phyloP scores from a whole-genome alignment of 78 protist species.

The Dictyostelium citrinum region DNA sequence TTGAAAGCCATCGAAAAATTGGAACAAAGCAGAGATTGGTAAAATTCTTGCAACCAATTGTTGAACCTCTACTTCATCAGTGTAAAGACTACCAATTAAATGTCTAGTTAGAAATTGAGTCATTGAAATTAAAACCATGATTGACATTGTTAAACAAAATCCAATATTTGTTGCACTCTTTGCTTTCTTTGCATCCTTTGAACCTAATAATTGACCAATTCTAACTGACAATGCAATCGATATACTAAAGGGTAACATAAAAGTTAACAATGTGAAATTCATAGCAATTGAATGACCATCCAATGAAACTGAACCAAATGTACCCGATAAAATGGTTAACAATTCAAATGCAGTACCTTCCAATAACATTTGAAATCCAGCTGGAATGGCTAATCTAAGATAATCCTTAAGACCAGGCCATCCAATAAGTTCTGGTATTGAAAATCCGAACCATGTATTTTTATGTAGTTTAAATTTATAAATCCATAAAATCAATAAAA shows the following conservation, averaged over 20 bases:
- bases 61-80: conserved; percentile 16
- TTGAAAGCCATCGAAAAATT: conserved; percentile 64
- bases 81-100: conserved; percentile 22
- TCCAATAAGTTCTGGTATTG: neutral
- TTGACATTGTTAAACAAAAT: neutral
- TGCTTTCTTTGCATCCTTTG: conserved; percentile 2
- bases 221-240: conserved; percentile 67
- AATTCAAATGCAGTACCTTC: conserved; percentile 71
- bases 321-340: conserved; percentile 43
- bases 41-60: conserved; percentile 1
- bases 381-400: conserved; percentile 21
- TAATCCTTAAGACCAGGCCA: conserved; percentile 41
- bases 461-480: conserved; percentile 6
- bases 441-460: conserved; percentile 68
- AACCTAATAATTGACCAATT: conserved; percentile 63
- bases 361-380: conserved; percentile 60
- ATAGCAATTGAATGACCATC: conserved; percentile 59
- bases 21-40: conserved; percentile 52
- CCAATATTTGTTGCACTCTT: conserved; percentile 23
- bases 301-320: conserved; percentile 15
- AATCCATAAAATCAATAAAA: neutral
- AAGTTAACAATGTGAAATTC: conserved; percentile 68
- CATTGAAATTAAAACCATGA: neutral
- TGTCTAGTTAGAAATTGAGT: conserved; percentile 6
- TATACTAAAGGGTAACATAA: conserved; percentile 55